Evolutionary conservation across 805 yeast species (phyloP).

Genomic region (Sugiyamaella boreocaroliniensis): DNA sequence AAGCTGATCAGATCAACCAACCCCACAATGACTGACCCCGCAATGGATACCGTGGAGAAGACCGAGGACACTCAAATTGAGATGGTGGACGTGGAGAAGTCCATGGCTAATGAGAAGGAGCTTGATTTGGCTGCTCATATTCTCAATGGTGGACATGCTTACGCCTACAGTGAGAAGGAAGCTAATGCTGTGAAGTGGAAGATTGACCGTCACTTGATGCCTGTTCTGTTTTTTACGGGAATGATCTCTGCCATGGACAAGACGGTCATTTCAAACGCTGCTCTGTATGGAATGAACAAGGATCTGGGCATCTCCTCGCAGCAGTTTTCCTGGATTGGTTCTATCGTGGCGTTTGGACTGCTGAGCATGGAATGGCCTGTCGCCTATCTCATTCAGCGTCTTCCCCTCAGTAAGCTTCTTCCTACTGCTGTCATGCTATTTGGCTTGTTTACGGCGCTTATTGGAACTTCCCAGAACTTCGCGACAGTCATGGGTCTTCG

Average conservation of each 20-base stretch:
- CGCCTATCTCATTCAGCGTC: conserved; percentile 4
- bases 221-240: background rate
- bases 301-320: conserved; percentile 49
- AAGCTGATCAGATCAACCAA: background rate
- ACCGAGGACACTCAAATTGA: background rate
- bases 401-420: conserved; percentile 26
- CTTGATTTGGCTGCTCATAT: conserved; percentile 2
- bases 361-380: conserved; percentile 36
- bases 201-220: conserved; percentile 4
- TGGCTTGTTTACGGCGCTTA: conserved; percentile 30
- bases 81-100: conserved; percentile 1
- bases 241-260: conserved; percentile 37
- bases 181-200: conserved; percentile 1
- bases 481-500: conserved; percentile 36
- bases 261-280: conserved; percentile 46
- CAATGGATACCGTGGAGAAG: background rate
- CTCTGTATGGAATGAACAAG: conserved; percentile 44
- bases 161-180: conserved; percentile 1
- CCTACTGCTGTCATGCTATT: conserved; percentile 32
- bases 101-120: conserved; percentile 3
- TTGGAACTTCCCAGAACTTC: conserved; percentile 37
- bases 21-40: background rate
- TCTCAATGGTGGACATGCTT: conserved; percentile 1
- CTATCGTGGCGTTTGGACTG: conserved; percentile 27
- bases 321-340: conserved; percentile 38